These are phyloP conservation scores for Aspergillus sp. DNA, from an alignment of 2,329 filamentous ascomycete species.

Conservation along the genomic window DNA sequence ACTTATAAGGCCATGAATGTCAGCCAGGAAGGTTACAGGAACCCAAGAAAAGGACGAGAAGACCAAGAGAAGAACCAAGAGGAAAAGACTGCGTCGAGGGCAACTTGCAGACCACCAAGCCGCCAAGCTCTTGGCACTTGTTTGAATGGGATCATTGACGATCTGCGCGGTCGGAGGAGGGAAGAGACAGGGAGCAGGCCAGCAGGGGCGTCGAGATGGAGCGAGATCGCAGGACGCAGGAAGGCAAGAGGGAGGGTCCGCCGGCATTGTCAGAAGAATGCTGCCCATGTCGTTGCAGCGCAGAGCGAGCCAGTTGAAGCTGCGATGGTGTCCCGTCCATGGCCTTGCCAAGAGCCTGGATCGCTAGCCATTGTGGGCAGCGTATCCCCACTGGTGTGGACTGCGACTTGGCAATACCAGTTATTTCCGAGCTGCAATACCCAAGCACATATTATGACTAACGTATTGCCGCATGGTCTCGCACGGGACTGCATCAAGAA, in stretches of 20 bases:
- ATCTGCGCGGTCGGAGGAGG: not conserved
- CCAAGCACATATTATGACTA: not conserved
- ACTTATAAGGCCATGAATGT: conserved; percentile 22
- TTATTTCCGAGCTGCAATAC: not conserved
- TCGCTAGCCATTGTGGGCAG: not conserved
- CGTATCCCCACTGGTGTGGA: conserved; percentile 21
- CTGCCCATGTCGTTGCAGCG: not conserved
- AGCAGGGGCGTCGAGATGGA: not conserved
- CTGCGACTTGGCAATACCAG: conserved; percentile 19
- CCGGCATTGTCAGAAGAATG: not conserved
- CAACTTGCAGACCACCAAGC: conserved; percentile 23
- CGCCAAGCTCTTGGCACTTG: conserved; percentile 33
- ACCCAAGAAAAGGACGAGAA: conserved; percentile 19
- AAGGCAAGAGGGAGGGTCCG: not conserved
- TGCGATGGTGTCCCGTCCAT: not conserved
- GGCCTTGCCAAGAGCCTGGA: not conserved
- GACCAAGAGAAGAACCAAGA: conserved; percentile 16
- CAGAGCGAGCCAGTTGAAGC: not conserved
- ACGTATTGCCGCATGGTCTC: not conserved
- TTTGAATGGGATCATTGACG: not conserved
- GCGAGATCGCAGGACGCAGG: conserved; percentile 5
- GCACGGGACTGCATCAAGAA: not conserved
- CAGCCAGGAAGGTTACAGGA: conserved; percentile 18
- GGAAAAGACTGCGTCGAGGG: conserved; percentile 15
- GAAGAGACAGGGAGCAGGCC: not conserved